Evolutionary conservation across 2,329 filamentous ascomycete species (phyloP).

Genomic region (Venturia carpophila): DNA sequence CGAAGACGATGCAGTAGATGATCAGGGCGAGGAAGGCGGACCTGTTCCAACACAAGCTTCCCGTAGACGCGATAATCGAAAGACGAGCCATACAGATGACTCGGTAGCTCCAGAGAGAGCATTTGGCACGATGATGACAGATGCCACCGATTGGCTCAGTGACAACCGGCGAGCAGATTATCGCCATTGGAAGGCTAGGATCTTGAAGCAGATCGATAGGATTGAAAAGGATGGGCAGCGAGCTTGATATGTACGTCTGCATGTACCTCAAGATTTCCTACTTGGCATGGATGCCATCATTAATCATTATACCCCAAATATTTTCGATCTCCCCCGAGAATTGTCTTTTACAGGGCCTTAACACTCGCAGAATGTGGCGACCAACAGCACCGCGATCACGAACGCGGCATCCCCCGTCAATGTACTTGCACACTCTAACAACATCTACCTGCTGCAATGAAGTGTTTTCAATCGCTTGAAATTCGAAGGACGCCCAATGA

Average conservation of each 20-base stretch:
- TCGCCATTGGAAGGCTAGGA: slow-evolving; percentile 46
- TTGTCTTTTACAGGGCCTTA: too few relatives aligned
- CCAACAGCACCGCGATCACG: background rate
- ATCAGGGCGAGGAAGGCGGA: slow-evolving; percentile 26
- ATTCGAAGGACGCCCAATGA: too few relatives aligned
- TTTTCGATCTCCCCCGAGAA: background rate
- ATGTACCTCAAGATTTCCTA: background rate
- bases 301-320: background rate
- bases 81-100: slow-evolving; percentile 26
- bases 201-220: background rate
- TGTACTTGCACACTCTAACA: background rate
- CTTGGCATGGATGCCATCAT: background rate
- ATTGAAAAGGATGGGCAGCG: background rate
- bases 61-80: slow-evolving; percentile 25
- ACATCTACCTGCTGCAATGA: background rate
- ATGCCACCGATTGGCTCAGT: slow-evolving; percentile 63
- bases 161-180: slow-evolving; percentile 55
- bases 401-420: background rate
- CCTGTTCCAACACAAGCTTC: slow-evolving; percentile 41
- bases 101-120: slow-evolving; percentile 34
- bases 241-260: background rate
- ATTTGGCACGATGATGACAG: slow-evolving; percentile 64
- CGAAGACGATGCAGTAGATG: slow-evolving; percentile 34
- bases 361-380: too few relatives aligned
- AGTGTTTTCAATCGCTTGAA: too few relatives aligned